Conservation (phyloP, 2,329 filamentous ascomycete genomes). For the Sclerotinia sclerotiorum region DNA sequence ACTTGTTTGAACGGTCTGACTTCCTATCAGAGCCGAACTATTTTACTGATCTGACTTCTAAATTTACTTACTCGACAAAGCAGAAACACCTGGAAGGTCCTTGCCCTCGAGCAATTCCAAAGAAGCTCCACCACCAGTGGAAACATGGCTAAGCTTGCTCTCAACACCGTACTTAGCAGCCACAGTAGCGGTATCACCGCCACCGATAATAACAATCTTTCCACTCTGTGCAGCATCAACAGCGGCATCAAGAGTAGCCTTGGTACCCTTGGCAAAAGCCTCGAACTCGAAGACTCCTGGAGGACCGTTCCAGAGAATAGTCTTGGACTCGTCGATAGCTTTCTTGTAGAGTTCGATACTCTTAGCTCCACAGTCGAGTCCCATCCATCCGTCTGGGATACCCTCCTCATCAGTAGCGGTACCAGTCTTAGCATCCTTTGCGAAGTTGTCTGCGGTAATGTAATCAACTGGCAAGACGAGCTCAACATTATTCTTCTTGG, state of each 20-base stretch:
- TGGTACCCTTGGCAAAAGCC: slow-evolving; percentile 88
- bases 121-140: slow-evolving; percentile 91
- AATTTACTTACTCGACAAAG: slow-evolving; percentile 75
- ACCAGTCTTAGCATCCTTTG: slow-evolving; percentile 76
- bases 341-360: slow-evolving; percentile 84
- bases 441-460: slow-evolving; percentile 94
- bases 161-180: slow-evolving; percentile 96
- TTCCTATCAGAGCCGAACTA: slow-evolving; percentile 33
- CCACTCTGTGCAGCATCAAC: slow-evolving; percentile 77
- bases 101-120: slow-evolving; percentile 98
- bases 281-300: slow-evolving; percentile 98
- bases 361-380: slow-evolving; percentile 90
- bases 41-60: slow-evolving; percentile 21
- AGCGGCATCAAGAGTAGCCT: slow-evolving; percentile 85
- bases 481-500: slow-evolving; percentile 94
- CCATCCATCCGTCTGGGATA: slow-evolving; percentile 97
- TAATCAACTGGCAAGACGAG: slow-evolving; percentile 93
- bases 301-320: slow-evolving; percentile 98
- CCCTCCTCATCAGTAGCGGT: slow-evolving; percentile 82
- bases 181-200: slow-evolving; percentile 96
- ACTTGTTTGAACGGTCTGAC: slow-evolving; percentile 36
- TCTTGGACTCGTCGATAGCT: slow-evolving; percentile 84
- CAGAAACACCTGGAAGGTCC: slow-evolving; percentile 88
- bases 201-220: slow-evolving; percentile 97
- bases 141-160: slow-evolving; percentile 97